Evolutionary conservation across 2,329 filamentous ascomycete genomes (phyloP), one percentile per base, ranked within the genome.

Genomic region (Penicillium griseofulvum): DNA sequence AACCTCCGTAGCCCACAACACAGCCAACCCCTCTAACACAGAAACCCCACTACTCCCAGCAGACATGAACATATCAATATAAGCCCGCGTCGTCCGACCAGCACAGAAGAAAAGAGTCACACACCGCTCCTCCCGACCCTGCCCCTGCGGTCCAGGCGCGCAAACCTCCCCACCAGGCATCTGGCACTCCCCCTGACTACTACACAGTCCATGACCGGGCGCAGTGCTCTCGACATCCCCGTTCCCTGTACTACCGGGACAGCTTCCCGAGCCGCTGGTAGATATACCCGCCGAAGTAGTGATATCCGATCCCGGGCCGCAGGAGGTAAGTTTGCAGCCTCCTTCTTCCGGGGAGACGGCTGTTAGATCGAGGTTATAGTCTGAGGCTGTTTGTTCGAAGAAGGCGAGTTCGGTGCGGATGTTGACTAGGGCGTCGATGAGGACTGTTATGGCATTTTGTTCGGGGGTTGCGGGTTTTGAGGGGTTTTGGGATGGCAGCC

Each of bases 1-100:
- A 44, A 79, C 83, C 73, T 93, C 89, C 1, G 87, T 90, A n/a
- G 84, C 85, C 85, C 87, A 92, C 24, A 91, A 81, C n/a, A 89
- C 80, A 2, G 90, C 81, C 58, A 90, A 78, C 6, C 86, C 87
- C 68, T 91, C 87, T 2, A 91, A 73, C 65, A 89, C 68, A 1
- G 73, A 79, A 2, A 76, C 75, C 8, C 76, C 77, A 0, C 79
- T 73, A 48, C 78, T 78, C 12, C 82, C 77, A 4, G 79, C 80
- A n/a, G 78, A 80, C 53, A 85, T 81, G 5, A 89, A 81, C 19
- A 85, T 71, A 65, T 84, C 82, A n/a, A 83, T 74, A 61, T 84
- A 80, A 7, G 78, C 80, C 48, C 77, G 75, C 0, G 82, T 84
- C 37, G 81, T 78, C 3, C 74, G 74, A 4, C 72, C 78, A 4